These are phyloP conservation scores for Nepenthes mirabilis DNA, from an alignment of 148 eudicot species.

Conservation along the genomic window DNA sequence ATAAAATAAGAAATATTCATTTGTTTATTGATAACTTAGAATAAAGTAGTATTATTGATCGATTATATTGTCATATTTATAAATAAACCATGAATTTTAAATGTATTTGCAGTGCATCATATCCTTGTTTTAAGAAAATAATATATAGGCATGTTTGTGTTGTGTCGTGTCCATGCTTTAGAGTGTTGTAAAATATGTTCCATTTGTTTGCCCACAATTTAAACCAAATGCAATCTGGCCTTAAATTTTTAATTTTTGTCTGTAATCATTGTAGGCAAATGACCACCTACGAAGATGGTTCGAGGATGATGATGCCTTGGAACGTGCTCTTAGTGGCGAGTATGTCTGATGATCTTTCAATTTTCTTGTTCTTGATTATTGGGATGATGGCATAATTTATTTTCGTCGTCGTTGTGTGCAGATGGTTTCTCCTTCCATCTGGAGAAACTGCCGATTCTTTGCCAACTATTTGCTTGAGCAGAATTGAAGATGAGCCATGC, in stretches of 20 bases:
- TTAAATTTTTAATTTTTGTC: slow-evolving; percentile 3
- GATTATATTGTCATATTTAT: no score
- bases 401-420: slow-evolving; percentile 8
- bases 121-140: no score
- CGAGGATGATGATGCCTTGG: slow-evolving; percentile 85
- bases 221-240: neutral
- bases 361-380: neutral
- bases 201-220: neutral
- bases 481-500: slow-evolving; percentile 52
- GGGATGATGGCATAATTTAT: neutral
- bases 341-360: slow-evolving; percentile 18
- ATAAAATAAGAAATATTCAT: no score
- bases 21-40: no score
- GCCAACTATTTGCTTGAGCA: slow-evolving; percentile 41
- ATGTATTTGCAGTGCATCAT: no score
- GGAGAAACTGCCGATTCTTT: slow-evolving; percentile 28
- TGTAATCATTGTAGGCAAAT: slow-evolving; percentile 44
- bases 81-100: no score
- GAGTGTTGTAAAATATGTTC: neutral
- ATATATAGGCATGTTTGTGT: no score
- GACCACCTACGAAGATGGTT: slow-evolving; percentile 71
- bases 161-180: no score
- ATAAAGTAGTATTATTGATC: no score
- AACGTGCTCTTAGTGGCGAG: slow-evolving; percentile 82
- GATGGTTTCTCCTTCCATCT: slow-evolving; percentile 81